Base-by-base conservation (phyloP, 495 filamentous ascomycete genomes). In the Astrothelium subdiscretum region DNA sequence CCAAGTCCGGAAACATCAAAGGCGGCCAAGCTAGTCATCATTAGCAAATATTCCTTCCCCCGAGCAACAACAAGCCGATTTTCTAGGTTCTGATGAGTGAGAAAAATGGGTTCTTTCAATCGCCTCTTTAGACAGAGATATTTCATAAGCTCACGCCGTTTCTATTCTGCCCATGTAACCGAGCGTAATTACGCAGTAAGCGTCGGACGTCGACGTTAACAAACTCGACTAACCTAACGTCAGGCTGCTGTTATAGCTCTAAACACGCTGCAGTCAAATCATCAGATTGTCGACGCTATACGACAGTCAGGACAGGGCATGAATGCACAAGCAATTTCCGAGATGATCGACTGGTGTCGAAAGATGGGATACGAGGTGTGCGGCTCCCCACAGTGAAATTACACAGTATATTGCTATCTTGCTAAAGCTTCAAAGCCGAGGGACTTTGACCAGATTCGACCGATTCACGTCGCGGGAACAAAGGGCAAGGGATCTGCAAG, bases 401-500 rank as follows among this genome's bases (percentile, higher is more conserved):
- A 3, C 42, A 20, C 8, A 29, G 43, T n/a, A 61, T 10, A 6
- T 31, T 48, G 24, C 20, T 12, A 10, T 48, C 31, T 31, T 20
- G 20, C 27, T 65, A 15, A 60, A 20, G 18, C 3, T 22, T 15
- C n/a, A 44, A 70, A 88, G 87, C 81, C 86, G n/a, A 79, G 77
- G 26, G 91, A 96, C 71, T 81, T 97, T 61, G 80, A 89, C 65
- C 77, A 76, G 2, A 75, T 97, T 38, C 91, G 91, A 66, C 78
- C 84, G 32, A 75, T 95, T 13, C 92, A 97, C 69, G 85, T 97
- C 24, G 87, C 91, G 13, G 92, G 92, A 42, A 96, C 91, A 13
- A 97, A 97, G 77, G 92, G 92, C 62, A 97, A 97, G 75, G 92
- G 92, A 40, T 87, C 84, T 60, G 89, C 86, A 15, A 88, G 85